Evolutionary conservation across 2,329 filamentous ascomycete species (phyloP), one percentile per base, ranked within the genome.

Genomic region (Xylariaceae sp.): DNA sequence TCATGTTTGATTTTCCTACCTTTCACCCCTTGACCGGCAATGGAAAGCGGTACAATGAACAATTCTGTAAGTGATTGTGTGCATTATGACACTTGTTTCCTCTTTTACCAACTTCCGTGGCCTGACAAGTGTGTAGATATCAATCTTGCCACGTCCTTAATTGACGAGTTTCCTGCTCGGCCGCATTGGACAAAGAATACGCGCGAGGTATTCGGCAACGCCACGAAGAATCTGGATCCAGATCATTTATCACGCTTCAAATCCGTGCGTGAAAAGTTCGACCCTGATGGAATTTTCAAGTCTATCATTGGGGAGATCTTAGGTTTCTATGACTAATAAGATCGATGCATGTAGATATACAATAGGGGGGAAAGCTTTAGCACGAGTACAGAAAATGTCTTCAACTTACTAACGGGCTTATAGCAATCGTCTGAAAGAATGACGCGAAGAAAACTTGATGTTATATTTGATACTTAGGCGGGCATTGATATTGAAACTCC

Each of bases 141-240:
- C 33, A 72, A 69, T 6, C 63, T 78, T 4, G 73, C 74, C 17
- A 70, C 71, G 44, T 70, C 68, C 0, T 67, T 78, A 15, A 66
- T 78, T 42, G 67, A 73, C 22, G 75, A 78, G 58, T 78, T 78
- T 53, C 73, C 74, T 0, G 75, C 72, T 57, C 68, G 75, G 5
- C 75, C 75, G 30, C 75, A 78, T 60, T 78, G 75, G 75, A 78
- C 75, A 11, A 78, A 78, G 65, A 78, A 77, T 56, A 76, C 73
- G 4, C 64, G 75, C 15, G 72, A 75, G 18, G 68, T 77, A 9
- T 72, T 77, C 45, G 58, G 66, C 44, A 67, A 70, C 41, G 62
- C 71, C 0, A 70, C 69, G 38, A 73, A 75, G 63, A 75, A 77
- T 43, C 54, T 78, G 17, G 75, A 78, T 52, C 69, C 72, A 1